Conservation (phyloP, 2,329 filamentous ascomycete genomes). For the Nannizziopsis arthrosporioides region DNA sequence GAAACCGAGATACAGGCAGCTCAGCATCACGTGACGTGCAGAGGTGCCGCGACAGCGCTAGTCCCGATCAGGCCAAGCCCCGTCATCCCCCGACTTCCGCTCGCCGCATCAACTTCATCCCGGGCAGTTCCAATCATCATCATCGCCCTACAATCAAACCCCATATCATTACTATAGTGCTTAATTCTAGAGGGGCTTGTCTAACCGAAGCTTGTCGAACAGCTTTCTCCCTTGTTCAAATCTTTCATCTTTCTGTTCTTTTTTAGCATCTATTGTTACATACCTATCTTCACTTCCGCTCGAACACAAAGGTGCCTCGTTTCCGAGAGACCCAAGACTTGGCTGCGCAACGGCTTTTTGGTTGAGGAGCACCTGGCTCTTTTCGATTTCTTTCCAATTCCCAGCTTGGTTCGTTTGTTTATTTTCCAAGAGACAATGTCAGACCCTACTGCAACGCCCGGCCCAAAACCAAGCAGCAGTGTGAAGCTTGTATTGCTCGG, state of each 20-base stretch:
- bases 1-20: not conserved
- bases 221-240: not conserved
- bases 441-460: conserved; percentile 52
- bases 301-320: not conserved
- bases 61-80: conserved; percentile 4
- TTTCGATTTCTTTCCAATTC: not conserved
- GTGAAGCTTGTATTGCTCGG: conserved; percentile 97
- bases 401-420: not conserved
- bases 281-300: not conserved
- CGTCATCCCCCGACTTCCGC: conserved; percentile 5
- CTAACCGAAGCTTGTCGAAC: not conserved
- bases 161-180: conserved; percentile 5
- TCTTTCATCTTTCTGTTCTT: not conserved
- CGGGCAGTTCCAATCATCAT: not conserved
- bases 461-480: conserved; percentile 95
- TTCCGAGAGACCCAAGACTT: not conserved
- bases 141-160: not conserved
- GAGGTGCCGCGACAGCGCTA: conserved; percentile 7
- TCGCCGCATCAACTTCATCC: conserved; percentile 3
- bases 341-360: not conserved
- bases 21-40: not conserved
- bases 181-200: not conserved
- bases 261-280: not conserved
- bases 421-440: conserved; percentile 44
- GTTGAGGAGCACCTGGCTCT: not conserved